Evolutionary conservation across 805 yeast species (phyloP).

Genomic region (Sporopachydermia lactativora): DNA sequence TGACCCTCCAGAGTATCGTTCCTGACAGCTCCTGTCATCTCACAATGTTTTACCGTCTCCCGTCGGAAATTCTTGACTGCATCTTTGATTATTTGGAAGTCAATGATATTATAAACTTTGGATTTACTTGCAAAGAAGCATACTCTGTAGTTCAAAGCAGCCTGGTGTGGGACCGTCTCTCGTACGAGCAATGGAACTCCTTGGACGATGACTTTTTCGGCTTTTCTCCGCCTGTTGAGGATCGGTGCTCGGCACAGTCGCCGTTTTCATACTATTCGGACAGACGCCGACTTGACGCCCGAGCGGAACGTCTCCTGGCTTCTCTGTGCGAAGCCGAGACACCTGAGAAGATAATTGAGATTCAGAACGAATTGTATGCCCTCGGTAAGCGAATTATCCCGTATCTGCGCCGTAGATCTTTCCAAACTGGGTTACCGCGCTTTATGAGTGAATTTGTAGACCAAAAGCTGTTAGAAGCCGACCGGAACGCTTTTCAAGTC

Average conservation of each 20-base stretch:
- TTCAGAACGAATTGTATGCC: neutral
- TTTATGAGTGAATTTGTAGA: neutral
- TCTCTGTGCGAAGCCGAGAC: neutral
- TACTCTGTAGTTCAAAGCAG: neutral
- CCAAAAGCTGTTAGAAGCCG: neutral
- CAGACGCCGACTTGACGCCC: neutral
- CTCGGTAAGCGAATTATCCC: too few relatives aligned
- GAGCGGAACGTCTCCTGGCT: neutral
- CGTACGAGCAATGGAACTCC: neutral
- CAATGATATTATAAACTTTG: neutral
- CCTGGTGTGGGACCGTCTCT: neutral
- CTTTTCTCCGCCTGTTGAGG: neutral
- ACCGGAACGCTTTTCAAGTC: neutral
- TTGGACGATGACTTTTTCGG: neutral
- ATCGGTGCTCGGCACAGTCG: too few relatives aligned
- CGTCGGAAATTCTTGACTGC: neutral
- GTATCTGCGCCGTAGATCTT: too few relatives aligned
- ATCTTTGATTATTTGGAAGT: neutral
- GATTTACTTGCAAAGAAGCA: neutral
- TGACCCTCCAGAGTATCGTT: neutral
- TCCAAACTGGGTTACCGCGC: neutral
- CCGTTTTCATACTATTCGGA: neutral
- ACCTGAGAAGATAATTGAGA: neutral
- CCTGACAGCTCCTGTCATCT: neutral
- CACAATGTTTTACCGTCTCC: neutral